A percentile compares a stretch with the other conserved stretches of the same genome.
Evolutionary conservation across 805 yeast genomes (phyloP).

Genomic region (Kazachstania viticola): DNA sequence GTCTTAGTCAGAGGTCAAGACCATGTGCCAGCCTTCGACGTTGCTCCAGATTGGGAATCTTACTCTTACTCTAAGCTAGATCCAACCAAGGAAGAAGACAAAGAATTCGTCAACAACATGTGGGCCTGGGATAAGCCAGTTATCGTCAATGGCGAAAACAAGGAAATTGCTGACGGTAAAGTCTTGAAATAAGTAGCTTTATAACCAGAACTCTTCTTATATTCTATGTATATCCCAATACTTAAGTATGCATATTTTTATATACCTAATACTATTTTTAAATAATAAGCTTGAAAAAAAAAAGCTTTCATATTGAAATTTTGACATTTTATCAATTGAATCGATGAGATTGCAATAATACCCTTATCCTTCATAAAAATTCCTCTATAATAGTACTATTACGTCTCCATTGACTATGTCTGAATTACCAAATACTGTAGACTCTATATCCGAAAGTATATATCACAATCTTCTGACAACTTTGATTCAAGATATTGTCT

Average conservation of each 20-base stretch:
- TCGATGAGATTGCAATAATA: no score
- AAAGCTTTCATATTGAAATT: no score
- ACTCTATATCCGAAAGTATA: slow-evolving; percentile 15
- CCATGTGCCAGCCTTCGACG: slow-evolving; percentile 80
- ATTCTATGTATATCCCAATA: no score
- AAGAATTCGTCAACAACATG: slow-evolving; percentile 74
- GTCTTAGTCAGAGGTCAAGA: slow-evolving; percentile 95
- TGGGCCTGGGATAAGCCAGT: slow-evolving; percentile 99
- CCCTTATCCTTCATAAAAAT: no score
- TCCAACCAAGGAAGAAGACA: slow-evolving; percentile 62
- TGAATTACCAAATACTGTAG: slow-evolving; percentile 10
- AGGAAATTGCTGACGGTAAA: slow-evolving; percentile 94
- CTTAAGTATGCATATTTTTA: no score
- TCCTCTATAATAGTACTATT: no score
- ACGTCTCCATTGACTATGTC: slow-evolving; percentile 2
- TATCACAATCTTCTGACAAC: slow-evolving; percentile 19
- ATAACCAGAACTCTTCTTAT: no score
- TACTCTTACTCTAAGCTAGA: slow-evolving; percentile 77
- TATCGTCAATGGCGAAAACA: slow-evolving; percentile 61
- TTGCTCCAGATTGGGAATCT: slow-evolving; percentile 99
- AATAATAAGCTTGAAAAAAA: no score
- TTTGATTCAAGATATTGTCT: slow-evolving; percentile 24
- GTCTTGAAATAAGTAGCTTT: slow-evolving; percentile 91
- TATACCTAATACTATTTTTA: no score
- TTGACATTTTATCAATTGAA: no score